Evolutionary conservation across 1,139 yeast genomes (phyloP).

Genomic region (Yamadazyma oceani): DNA sequence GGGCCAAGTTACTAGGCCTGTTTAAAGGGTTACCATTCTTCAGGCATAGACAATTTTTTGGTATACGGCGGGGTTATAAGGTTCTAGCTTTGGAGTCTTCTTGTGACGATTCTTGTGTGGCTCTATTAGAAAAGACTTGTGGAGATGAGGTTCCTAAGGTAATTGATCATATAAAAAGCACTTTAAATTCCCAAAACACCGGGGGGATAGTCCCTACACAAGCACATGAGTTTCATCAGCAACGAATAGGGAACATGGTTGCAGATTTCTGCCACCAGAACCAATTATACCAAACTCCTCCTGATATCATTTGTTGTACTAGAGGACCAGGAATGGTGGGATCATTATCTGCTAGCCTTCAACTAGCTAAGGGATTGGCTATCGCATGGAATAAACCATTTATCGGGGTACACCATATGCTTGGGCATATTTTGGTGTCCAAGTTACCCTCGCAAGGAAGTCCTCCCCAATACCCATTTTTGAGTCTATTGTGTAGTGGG

Average conservation of each 20-base stretch:
- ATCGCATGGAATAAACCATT: constrained; percentile 76
- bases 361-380: constrained; percentile 80
- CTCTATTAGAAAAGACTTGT: constrained; percentile 56
- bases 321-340: constrained; percentile 98
- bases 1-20: too few species aligned
- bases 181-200: constrained; percentile 60
- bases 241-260: constrained; percentile 37
- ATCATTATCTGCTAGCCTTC: constrained; percentile 77
- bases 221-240: constrained; percentile 80
- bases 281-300: constrained; percentile 33
- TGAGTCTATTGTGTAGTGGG: constrained; percentile 83
- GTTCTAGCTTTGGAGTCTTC: constrained; percentile 90
- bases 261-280: constrained; percentile 27
- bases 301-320: constrained; percentile 85
- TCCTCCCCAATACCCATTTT: constrained; percentile 68
- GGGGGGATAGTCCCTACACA: constrained; percentile 92
- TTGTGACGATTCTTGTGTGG: constrained; percentile 93
- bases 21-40: background rate
- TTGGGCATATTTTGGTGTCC: constrained; percentile 83
- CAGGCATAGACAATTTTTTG: background rate
- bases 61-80: constrained; percentile 41
- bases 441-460: constrained; percentile 44
- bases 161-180: constrained; percentile 60
- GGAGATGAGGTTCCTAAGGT: constrained; percentile 43
- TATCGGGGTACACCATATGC: constrained; percentile 94